phyloP scores from a whole-genome alignment of 768 basidiomycete genomes.

The Lentinula boryana region DNA sequence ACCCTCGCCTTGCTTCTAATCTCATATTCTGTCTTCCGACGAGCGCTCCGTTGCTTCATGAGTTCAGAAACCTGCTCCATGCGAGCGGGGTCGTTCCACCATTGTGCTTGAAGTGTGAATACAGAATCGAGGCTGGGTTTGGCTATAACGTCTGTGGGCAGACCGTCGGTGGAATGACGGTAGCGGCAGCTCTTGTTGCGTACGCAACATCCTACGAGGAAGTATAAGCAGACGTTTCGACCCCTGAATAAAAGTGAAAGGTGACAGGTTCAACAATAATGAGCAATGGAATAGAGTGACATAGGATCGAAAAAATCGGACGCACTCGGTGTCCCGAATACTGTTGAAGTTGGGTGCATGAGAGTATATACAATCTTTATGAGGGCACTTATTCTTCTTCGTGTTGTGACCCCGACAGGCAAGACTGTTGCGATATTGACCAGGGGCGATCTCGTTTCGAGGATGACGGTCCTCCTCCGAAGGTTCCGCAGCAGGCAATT shows the following conservation, averaged over 20 bases:
- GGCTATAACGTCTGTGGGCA: neutral
- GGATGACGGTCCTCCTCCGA: neutral
- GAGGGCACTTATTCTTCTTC: neutral
- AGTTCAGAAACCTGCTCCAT: neutral
- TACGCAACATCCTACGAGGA: neutral
- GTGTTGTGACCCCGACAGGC: neutral
- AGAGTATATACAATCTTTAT: neutral
- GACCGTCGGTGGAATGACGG: neutral
- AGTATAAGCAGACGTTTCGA: neutral
- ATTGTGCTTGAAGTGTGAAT: neutral
- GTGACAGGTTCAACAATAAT: neutral
- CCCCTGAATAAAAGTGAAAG: neutral
- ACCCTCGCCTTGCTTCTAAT: neutral
- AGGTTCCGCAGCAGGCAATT: neutral
- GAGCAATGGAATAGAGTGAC: neutral
- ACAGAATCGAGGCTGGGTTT: neutral
- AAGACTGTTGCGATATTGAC: neutral
- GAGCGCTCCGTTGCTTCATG: neutral
- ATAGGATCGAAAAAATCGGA: neutral
- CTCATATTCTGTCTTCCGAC: neutral
- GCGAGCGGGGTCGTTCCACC: neutral
- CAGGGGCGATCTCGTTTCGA: neutral
- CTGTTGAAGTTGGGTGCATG: neutral
- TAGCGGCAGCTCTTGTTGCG: neutral
- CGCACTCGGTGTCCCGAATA: slow-evolving; percentile 1